Base-by-base conservation (phyloP, 1,139 yeast genomes). In the Kluyveromyces sp. region DNA sequence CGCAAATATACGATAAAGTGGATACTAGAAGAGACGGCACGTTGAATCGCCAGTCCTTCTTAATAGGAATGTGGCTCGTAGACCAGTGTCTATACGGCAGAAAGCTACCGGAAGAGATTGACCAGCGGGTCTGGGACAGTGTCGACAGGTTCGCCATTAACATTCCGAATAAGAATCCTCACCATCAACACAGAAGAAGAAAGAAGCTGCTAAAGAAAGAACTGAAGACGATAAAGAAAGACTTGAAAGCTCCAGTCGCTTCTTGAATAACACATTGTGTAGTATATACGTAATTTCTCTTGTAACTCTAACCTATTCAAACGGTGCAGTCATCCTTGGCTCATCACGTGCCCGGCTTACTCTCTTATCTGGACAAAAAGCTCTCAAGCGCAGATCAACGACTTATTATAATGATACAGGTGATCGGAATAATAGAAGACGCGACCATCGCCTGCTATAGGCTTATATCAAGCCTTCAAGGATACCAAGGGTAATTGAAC, bases 81-180 rank as follows among this genome's bases (percentile, higher is more conserved):
- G 97, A 89, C 63, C 97, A 89, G 62, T 85, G 95, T 57, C 69
- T 89, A n/a, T 92, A 89, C 59, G 97, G 97, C 0, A 71, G 95
- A 32, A 92, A 92, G 61, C 68, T 92, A 41, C 96, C 97, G 0
- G 74, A 76, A 51, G 66, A 66, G 30, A 75, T 83, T 3, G 75
- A 71, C 53, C 71, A 70, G 11, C 67, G 68, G 35, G 77, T 83
- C 1, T 83, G 92, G 92, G 72, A 72, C 33, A 80, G 86, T 61
- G 75, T 79, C 31, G 80, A 77, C 36, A 70, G 52, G 49, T 55
- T 55, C 42, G 53, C 56, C 25, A 58, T 65, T 44, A 53, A 59
- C 39, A 49, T 64, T 48, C 44, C 45, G 6, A 33, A 35, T 20
- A 39, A 39, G 13, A 50, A 63, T 31, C 41, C 61, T 41, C 40